These are phyloP conservation scores for Chrysosporium queenslandicum DNA, from an alignment of 2,329 filamentous ascomycete genomes.

Conservation along the genomic window DNA sequence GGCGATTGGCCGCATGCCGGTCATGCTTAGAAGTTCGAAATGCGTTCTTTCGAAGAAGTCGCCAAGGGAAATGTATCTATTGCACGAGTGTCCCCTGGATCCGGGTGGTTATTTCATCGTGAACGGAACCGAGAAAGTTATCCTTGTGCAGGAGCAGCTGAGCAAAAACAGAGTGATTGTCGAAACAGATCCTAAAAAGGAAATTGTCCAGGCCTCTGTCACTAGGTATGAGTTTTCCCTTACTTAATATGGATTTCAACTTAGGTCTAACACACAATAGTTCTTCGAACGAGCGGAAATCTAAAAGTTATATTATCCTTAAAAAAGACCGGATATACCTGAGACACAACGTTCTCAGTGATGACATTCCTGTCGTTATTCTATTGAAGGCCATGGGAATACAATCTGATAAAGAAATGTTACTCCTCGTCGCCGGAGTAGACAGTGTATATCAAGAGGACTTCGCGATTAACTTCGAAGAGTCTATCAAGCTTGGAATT, in stretches of 20 bases:
- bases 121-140: slow-evolving; percentile 95
- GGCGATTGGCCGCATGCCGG: slow-evolving; percentile 78
- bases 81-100: slow-evolving; percentile 93
- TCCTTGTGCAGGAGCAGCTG: slow-evolving; percentile 93
- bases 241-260: background rate
- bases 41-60: slow-evolving; percentile 76
- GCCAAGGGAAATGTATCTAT: slow-evolving; percentile 76
- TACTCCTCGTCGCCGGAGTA: slow-evolving; percentile 78
- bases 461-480: slow-evolving; percentile 91
- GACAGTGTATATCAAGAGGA: slow-evolving; percentile 88
- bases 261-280: slow-evolving; percentile 37
- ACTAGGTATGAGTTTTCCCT: slow-evolving; percentile 46
- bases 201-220: slow-evolving; percentile 86
- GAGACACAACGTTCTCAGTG: slow-evolving; percentile 83
- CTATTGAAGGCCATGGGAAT: slow-evolving; percentile 88
- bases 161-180: slow-evolving; percentile 99
- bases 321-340: slow-evolving; percentile 89
- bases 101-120: slow-evolving; percentile 98
- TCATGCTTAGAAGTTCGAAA: slow-evolving; percentile 94
- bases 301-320: slow-evolving; percentile 88
- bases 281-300: slow-evolving; percentile 95
- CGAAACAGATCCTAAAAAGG: slow-evolving; percentile 83
- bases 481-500: slow-evolving; percentile 71
- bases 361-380: slow-evolving; percentile 91
- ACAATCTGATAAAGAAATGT: slow-evolving; percentile 87